Conservation (phyloP, 306 rosid species). For the Medicago ruthenica region DNA sequence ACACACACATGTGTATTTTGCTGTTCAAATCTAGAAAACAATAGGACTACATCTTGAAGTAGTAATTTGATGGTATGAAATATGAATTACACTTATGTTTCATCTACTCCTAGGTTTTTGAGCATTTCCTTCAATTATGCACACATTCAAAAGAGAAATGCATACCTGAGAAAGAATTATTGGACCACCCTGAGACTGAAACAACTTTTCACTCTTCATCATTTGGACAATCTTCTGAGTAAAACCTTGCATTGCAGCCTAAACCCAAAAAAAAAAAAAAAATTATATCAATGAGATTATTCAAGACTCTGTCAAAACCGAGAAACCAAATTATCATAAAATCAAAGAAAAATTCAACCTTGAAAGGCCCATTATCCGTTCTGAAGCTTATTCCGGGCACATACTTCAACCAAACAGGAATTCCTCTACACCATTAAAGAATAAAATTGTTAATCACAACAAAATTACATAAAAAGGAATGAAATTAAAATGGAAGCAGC, state of each 20-base stretch:
- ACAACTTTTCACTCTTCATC: slow-evolving; percentile 87
- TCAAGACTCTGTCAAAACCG: neutral
- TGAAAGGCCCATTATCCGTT: slow-evolving; percentile 89
- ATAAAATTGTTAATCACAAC: slow-evolving; percentile 44
- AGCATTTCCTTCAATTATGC: slow-evolving; percentile 28
- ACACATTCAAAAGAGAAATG: slow-evolving; percentile 10
- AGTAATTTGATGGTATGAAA: slow-evolving; percentile 11
- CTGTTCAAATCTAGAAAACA: slow-evolving; percentile 45
- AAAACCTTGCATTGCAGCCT: slow-evolving; percentile 93
- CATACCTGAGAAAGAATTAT: slow-evolving; percentile 91
- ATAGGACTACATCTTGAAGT: neutral
- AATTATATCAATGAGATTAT: neutral
- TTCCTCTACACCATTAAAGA: slow-evolving; percentile 64
- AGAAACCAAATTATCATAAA: slow-evolving; percentile 35
- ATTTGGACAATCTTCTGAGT: slow-evolving; percentile 88
- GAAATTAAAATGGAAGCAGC: slow-evolving; percentile 6
- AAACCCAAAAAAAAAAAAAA: slow-evolving; percentile 6
- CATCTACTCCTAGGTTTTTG: slow-evolving; percentile 14
- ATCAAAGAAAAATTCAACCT: slow-evolving; percentile 55
- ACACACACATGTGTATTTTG: too few species aligned
- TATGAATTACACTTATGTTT: neutral
- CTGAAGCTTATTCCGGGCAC: slow-evolving; percentile 96
- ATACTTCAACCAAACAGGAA: slow-evolving; percentile 97
- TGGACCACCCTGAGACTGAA: slow-evolving; percentile 96
- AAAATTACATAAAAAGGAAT: neutral